These are phyloP conservation scores for Debaryomycetaceae sp. DNA, from an alignment of 1,139 yeast species.

Conservation along the genomic window DNA sequence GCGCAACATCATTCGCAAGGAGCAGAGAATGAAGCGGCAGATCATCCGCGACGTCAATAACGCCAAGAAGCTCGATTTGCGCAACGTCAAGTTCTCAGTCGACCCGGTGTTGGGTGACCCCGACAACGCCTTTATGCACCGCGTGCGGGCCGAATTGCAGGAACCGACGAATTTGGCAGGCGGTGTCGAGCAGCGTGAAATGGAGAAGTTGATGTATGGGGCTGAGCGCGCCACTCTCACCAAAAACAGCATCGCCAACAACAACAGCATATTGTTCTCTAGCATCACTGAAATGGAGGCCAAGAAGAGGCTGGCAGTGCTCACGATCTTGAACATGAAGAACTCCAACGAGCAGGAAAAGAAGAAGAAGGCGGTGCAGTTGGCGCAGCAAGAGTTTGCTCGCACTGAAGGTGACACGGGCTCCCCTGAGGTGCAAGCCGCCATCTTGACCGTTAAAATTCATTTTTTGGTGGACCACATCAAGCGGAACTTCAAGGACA, in stretches of 20 bases:
- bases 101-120: conserved; percentile 80
- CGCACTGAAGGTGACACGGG: conserved; percentile 90
- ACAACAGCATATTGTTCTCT: conserved; percentile 39
- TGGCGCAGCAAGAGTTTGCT: conserved; percentile 76
- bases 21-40: conserved; percentile 39
- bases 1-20: conserved; percentile 36
- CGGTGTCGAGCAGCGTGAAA: conserved; percentile 58
- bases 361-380: conserved; percentile 51
- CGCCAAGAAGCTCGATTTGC: conserved; percentile 34
- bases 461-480: conserved; percentile 76
- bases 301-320: conserved; percentile 62
- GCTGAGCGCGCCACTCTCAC: conserved; percentile 51
- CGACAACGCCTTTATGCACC: conserved; percentile 61
- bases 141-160: conserved; percentile 61
- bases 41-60: conserved; percentile 44
- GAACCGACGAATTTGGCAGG: conserved; percentile 59
- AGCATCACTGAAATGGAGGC: conserved; percentile 44
- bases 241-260: conserved; percentile 18
- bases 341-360: conserved; percentile 63
- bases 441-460: conserved; percentile 76
- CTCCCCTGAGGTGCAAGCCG: conserved; percentile 94
- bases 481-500: conserved; percentile 69
- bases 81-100: conserved; percentile 32
- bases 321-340: conserved; percentile 68
- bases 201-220: conserved; percentile 73